phyloP scores from a whole-genome alignment of 495 filamentous ascomycete species.

The Oleoguttula mirabilis region DNA sequence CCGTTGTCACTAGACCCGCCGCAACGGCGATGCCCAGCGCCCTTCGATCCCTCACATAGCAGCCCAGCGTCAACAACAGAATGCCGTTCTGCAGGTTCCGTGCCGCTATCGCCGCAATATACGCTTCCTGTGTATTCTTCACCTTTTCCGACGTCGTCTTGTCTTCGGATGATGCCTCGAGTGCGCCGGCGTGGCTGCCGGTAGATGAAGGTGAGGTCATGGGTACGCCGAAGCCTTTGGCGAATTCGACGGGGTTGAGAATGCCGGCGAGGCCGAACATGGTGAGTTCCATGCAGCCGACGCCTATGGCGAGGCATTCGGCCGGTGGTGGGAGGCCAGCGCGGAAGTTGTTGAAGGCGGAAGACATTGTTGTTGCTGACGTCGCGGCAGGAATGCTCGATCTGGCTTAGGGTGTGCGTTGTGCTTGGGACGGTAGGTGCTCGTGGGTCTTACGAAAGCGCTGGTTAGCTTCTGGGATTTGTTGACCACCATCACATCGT shows the following conservation, averaged over 20 bases:
- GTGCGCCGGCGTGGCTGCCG: background rate
- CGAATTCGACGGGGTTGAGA: conserved; percentile 11
- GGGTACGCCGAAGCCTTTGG: conserved; percentile 11
- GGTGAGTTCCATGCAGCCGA: conserved; percentile 16
- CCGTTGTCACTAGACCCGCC: conserved; percentile 2
- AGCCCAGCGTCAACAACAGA: conserved; percentile 6
- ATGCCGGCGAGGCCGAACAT: conserved; percentile 17
- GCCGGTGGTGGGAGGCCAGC: conserved; percentile 11
- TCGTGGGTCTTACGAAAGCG: too few relatives aligned
- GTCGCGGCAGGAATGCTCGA: too few relatives aligned
- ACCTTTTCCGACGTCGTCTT: background rate
- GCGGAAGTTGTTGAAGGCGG: conserved; percentile 5
- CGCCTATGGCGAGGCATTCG: conserved; percentile 19
- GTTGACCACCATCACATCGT: too few relatives aligned
- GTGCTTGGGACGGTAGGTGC: too few relatives aligned
- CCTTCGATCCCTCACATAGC: conserved; percentile 9
- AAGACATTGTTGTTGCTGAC: too few relatives aligned
- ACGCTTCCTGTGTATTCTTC: conserved; percentile 9
- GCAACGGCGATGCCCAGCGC: conserved; percentile 8
- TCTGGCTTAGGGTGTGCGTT: too few relatives aligned
- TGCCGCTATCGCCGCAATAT: conserved; percentile 10
- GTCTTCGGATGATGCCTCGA: background rate
- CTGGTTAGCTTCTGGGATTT: too few relatives aligned
- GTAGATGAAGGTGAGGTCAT: background rate
- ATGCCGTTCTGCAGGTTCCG: conserved; percentile 14